Percentiles rank a stretch among this genome's conserved stretches.
These are phyloP conservation scores for Fraxinus angustifolia DNA, from an alignment of 305 asterid genomes.

Conservation along the genomic window DNA sequence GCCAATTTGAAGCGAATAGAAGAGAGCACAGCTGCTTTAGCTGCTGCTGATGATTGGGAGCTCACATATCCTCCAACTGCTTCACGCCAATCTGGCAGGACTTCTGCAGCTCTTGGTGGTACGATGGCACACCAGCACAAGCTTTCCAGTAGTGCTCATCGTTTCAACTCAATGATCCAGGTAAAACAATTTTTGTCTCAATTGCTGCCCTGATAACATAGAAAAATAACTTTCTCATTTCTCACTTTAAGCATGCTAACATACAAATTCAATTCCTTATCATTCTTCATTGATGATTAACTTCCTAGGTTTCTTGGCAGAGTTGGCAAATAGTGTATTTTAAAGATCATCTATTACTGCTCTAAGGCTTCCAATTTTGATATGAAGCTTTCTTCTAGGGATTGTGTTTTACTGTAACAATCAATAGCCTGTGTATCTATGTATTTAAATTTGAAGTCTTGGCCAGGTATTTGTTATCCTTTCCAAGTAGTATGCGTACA, in stretches of 20 bases:
- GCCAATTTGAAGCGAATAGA: constrained; percentile 96
- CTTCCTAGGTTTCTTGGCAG: background rate
- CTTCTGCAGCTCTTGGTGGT: constrained; percentile 43
- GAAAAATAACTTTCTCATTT: constrained; percentile 10
- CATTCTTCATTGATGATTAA: background rate
- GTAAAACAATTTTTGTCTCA: constrained; percentile 35
- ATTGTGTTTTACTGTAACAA: background rate
- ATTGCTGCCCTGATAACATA: constrained; percentile 5
- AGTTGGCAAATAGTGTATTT: constrained; percentile 1
- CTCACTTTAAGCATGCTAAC: background rate
- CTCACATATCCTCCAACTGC: constrained; percentile 72
- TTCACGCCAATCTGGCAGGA: constrained; percentile 66
- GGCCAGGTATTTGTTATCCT: background rate
- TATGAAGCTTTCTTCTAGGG: background rate
- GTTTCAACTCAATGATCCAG: constrained; percentile 93
- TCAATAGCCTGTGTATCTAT: background rate
- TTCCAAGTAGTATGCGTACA: background rate
- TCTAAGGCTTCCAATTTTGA: background rate
- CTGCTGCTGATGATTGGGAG: constrained; percentile 98
- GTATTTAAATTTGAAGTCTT: background rate
- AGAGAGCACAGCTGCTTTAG: constrained; percentile 93
- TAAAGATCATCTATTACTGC: background rate
- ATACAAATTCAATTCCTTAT: background rate
- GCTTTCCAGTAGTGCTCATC: constrained; percentile 96
- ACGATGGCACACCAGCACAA: constrained; percentile 59